These are phyloP conservation scores for Monosiga brevicollis DNA, from an alignment of 78 protist genomes.

Conservation along the genomic window DNA sequence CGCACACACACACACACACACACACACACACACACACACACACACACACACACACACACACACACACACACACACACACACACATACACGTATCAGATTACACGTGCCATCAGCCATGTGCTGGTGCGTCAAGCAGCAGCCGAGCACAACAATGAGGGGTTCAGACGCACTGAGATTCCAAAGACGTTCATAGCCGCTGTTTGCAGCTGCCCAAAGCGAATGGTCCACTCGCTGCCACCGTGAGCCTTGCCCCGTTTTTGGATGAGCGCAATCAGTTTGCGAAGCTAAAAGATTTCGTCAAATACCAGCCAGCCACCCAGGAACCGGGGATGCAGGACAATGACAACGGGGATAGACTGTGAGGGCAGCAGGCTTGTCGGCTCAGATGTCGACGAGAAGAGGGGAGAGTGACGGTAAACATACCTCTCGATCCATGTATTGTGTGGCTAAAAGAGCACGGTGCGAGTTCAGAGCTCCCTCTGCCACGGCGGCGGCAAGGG, in stretches of 20 bases:
- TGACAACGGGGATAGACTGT: too few species aligned
- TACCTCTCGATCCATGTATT: too few species aligned
- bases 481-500: too few species aligned
- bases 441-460: too few species aligned
- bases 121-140: neutral
- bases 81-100: neutral
- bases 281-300: too few species aligned
- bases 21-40: neutral
- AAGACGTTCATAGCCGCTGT: neutral
- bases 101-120: neutral
- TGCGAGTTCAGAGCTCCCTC: too few species aligned
- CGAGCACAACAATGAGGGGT: neutral
- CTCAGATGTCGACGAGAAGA: too few species aligned
- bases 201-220: neutral
- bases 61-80: neutral
- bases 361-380: too few species aligned
- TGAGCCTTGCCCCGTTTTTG: neutral
- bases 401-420: too few species aligned
- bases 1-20: neutral
- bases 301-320: too few species aligned
- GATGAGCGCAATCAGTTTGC: too few species aligned
- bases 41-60: neutral
- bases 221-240: neutral
- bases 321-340: too few species aligned
- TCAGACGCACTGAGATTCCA: neutral